Evolutionary conservation across 2,329 filamentous ascomycete genomes (phyloP), one percentile per base, ranked within the genome.

Genomic region (Hymenoscyphus repandus): DNA sequence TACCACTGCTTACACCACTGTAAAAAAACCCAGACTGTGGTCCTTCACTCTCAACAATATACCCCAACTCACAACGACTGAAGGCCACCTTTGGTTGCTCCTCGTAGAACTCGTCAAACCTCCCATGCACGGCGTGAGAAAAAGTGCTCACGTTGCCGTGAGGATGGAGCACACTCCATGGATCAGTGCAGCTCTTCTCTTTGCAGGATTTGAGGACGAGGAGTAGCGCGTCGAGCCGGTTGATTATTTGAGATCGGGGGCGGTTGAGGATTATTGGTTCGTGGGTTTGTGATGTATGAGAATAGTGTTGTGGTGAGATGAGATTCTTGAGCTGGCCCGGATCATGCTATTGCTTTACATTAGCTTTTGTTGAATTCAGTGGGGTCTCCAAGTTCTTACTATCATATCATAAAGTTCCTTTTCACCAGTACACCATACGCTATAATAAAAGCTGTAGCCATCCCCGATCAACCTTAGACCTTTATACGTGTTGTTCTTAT

Each of bases 401-500:
- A 9, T 13, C 9, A 34, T 9, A 34, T 34, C 32, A 34, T 34
- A 34, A 34, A 34, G 32, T 34, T 34, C 32, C 32, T 34, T 34
- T 13, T 34, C 32, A 13, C 13, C 13, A 13, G 32, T 34, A 34
- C 32, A 34, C 32, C 32, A 34, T 13, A 34, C 32, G 9, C 9
- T 9, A 13, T 34, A 34, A 13, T 34, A 34, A 34, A 34, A 13
- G 32, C 13, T 34, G 13, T 34, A 34, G 4, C 68, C 66, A 3
- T 71, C 52, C 0, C 70, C 64, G 17, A 74, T 64, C 1, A 78
- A 53, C 11, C 75, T 66, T 3, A 77, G 50, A 0, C 65, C 69
- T 57, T 78, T 78, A 62, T 77, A 78, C 1, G 74, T 77, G 55
- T 77, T 77, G 54, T 74, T 74, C 15, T 17, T 57, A 41, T 62